Base-by-base conservation (phyloP, 768 basidiomycete species). In the Tephrocybe sp. region DNA sequence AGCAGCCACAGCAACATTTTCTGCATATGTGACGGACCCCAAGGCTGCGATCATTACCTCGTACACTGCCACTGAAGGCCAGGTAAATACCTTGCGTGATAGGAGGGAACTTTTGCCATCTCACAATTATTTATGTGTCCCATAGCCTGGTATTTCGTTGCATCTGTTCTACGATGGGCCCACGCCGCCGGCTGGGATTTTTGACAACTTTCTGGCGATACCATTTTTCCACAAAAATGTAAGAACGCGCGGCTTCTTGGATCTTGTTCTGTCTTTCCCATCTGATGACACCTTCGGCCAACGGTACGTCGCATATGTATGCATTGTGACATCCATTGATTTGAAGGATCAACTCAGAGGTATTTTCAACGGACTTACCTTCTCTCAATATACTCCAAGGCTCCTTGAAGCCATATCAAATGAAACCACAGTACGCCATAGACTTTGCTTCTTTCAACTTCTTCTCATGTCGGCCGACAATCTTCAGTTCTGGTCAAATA, bases 101-200 rank as follows among this genome's bases (percentile, higher is more conserved):
- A n/a, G n/a, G n/a, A n/a, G n/a, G n/a, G n/a, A n/a, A n/a, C n/a
- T 34, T n/a, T 3, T 38, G 1, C 14, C 2, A 12, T 26, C 30
- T 3, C 20, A 18, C 20, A 3, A 7, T 6, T 39, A 21, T 36
- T 36, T 7, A 40, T 24, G 12, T 28, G 21, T 18, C 15, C 6
- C 34, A 17, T 17, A 43, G 53, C 30, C 46, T 48, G 47, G 39
- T 11, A 58, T 72, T 8, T 63, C 61, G 1, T 58, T 66, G 8
- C 48, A 79, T 3, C 45, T 86, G 18, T 86, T 86, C 65, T 86
- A 86, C 57, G 78, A 86, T 56, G 78, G 55, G 0, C 82, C 83
- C 10, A 70, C 63, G 0, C 73, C 74, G 1, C 80, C 79, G 0
- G 53, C 57, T 0, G 80, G 77, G 0, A 72, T 80, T 20, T 82